Evolutionary conservation across 371 early-diverging fungal species (phyloP).

Genomic region (Rhizopus microsporus): DNA sequence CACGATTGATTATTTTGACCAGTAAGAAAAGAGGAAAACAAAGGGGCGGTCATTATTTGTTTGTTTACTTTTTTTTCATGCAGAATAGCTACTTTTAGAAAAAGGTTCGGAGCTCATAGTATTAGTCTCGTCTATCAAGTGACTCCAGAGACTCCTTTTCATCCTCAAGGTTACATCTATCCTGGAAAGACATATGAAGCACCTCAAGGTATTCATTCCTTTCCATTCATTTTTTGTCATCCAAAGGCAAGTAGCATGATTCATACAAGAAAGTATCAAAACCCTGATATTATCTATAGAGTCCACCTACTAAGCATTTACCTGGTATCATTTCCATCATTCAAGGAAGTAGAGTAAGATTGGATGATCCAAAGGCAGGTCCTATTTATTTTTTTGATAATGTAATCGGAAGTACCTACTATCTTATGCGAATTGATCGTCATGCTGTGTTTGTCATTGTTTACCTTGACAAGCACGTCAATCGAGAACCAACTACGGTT

Average conservation of each 20-base stretch:
- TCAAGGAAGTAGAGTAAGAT: conserved; percentile 51
- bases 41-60: neutral
- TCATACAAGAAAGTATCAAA: neutral
- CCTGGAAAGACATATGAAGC: conserved; percentile 51
- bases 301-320: conserved; percentile 59
- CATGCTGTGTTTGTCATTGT: conserved; percentile 62
- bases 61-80: neutral
- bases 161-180: conserved; percentile 57
- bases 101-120: conserved; percentile 54
- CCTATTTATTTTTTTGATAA: conserved; percentile 59
- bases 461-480: conserved; percentile 57
- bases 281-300: conserved; percentile 25
- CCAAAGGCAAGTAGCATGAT: conserved; percentile 50
- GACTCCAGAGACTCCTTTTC: conserved; percentile 48
- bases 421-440: conserved; percentile 57
- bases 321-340: conserved; percentile 68
- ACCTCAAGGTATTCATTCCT: conserved; percentile 67
- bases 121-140: conserved; percentile 63
- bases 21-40: conserved; percentile 38
- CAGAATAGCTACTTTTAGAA: conserved; percentile 59
- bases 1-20: conserved; percentile 56
- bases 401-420: conserved; percentile 60
- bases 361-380: conserved; percentile 42
- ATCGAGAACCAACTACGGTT: conserved; percentile 50
- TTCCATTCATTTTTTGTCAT: conserved; percentile 67